phyloP scores from a whole-genome alignment of 2,329 filamentous ascomycete genomes.

The Onygenales sp. region DNA sequence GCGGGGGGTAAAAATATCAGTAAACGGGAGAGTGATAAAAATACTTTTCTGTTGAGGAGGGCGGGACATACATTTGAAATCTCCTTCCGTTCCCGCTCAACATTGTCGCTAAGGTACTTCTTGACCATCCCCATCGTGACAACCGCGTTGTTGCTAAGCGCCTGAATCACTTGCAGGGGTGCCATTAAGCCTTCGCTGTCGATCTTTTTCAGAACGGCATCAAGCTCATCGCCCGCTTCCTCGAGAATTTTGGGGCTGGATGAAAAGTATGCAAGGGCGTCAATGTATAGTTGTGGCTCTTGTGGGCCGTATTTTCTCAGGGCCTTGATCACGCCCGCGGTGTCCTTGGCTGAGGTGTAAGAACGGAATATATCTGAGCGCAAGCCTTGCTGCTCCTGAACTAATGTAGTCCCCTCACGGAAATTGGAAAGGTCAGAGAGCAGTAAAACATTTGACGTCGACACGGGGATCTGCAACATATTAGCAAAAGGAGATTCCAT shows the following conservation, averaged over 20 bases:
- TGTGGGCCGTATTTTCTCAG: conserved; percentile 83
- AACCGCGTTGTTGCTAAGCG: conserved; percentile 66
- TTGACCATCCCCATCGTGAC: conserved; percentile 98
- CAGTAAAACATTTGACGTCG: conserved; percentile 87
- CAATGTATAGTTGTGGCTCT: conserved; percentile 85
- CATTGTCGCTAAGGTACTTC: conserved; percentile 78
- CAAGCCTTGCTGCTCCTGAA: conserved; percentile 86
- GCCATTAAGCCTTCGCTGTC: conserved; percentile 89
- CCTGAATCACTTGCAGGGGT: conserved; percentile 91
- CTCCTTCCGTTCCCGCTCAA: conserved; percentile 77
- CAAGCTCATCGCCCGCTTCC: conserved; percentile 80
- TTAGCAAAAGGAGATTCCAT: conserved; percentile 8
- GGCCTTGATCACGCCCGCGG: conserved; percentile 78
- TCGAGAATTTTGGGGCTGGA: conserved; percentile 71
- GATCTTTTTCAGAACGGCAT: conserved; percentile 72
- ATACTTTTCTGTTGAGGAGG: background rate
- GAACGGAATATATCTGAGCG: conserved; percentile 94
- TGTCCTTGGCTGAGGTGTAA: conserved; percentile 87
- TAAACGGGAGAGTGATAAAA: background rate
- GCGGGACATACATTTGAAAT: conserved; percentile 52
- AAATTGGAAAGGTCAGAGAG: conserved; percentile 89
- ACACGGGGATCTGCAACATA: conserved; percentile 55
- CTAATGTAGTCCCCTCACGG: conserved; percentile 78
- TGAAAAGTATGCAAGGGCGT: conserved; percentile 86
- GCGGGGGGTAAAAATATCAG: conserved; percentile 20